phyloP scores from a whole-genome alignment of 176 grass and related monocot genomes.

The Bothriochloa decipiens region DNA sequence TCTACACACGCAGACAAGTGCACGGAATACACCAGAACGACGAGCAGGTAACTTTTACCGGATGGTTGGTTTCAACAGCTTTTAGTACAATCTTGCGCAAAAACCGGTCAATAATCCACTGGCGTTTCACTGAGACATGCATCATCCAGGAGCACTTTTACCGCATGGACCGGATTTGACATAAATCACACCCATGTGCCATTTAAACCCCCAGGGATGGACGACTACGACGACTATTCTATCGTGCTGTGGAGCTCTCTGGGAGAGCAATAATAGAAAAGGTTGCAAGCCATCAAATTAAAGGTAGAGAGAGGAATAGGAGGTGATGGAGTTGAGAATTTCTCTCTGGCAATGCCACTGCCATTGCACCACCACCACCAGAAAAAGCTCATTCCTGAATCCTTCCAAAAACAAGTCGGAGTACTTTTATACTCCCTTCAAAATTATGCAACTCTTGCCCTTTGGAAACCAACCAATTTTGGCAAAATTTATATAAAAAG shows the following conservation, averaged over 20 bases:
- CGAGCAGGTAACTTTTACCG: background rate
- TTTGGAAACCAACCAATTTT: no score
- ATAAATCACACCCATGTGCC: slow-evolving; percentile 66
- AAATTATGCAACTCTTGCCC: no score
- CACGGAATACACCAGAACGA: background rate
- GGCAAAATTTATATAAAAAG: no score
- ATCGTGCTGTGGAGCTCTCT: background rate
- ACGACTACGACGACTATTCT: background rate
- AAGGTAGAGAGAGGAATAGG: background rate
- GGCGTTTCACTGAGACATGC: slow-evolving; percentile 1
- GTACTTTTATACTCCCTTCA: no score
- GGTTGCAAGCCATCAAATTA: slow-evolving; percentile 19
- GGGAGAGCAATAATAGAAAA: slow-evolving; percentile 28
- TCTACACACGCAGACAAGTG: background rate
- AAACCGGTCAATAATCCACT: background rate
- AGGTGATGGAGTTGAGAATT: background rate
- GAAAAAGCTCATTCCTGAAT: slow-evolving; percentile 53
- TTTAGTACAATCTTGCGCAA: background rate
- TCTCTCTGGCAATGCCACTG: slow-evolving; percentile 9
- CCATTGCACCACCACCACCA: background rate
- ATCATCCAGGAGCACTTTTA: slow-evolving; percentile 19
- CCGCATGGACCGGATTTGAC: slow-evolving; percentile 51
- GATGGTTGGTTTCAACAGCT: background rate
- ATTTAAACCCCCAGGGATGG: slow-evolving; percentile 46
- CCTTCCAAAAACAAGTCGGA: slow-evolving; percentile 37